Evolutionary conservation across 2,329 filamentous ascomycete species (phyloP).

Genomic region (Aureobasidium namibiae): DNA sequence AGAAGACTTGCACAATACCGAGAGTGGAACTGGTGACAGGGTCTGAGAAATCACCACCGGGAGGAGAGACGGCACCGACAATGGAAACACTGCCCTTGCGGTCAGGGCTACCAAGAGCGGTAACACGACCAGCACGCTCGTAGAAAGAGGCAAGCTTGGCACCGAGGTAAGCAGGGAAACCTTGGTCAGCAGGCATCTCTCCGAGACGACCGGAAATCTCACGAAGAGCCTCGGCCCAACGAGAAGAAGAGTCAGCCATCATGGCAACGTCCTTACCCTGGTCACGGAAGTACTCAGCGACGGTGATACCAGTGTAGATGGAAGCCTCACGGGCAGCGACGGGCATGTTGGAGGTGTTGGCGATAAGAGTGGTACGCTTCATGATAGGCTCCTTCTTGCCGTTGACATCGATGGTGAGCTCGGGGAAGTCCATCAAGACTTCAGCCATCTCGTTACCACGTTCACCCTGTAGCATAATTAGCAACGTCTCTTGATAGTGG

Average conservation of each 20-base stretch:
- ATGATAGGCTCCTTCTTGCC: conserved; percentile 97
- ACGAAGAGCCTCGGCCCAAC: conserved; percentile 97
- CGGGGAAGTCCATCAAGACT: conserved; percentile 99
- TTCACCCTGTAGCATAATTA: conserved; percentile 52
- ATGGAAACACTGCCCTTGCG: conserved; percentile 91
- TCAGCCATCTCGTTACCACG: conserved; percentile 99
- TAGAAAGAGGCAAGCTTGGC: conserved; percentile 98
- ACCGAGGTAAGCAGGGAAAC: conserved; percentile 95
- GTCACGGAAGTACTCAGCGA: conserved; percentile 95
- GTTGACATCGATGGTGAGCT: conserved; percentile 89
- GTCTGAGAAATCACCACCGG: conserved; percentile 98
- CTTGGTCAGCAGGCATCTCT: conserved; percentile 99
- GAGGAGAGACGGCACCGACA: conserved; percentile 92
- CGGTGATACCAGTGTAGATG: conserved; percentile 94
- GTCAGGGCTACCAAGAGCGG: conserved; percentile 79
- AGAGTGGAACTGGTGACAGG: conserved; percentile 91
- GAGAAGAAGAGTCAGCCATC: conserved; percentile 98
- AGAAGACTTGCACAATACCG: conserved; percentile 98
- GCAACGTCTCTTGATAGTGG: conserved; percentile 17
- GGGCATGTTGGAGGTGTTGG: conserved; percentile 99
- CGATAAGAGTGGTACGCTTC: conserved; percentile 98
- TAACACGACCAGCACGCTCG: conserved; percentile 87
- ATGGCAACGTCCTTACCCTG: conserved; percentile 96
- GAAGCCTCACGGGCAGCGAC: conserved; percentile 97
- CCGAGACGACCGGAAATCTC: conserved; percentile 97